Base-by-base conservation (phyloP, 768 basidiomycete species). In the Lyophyllum decastes region DNA sequence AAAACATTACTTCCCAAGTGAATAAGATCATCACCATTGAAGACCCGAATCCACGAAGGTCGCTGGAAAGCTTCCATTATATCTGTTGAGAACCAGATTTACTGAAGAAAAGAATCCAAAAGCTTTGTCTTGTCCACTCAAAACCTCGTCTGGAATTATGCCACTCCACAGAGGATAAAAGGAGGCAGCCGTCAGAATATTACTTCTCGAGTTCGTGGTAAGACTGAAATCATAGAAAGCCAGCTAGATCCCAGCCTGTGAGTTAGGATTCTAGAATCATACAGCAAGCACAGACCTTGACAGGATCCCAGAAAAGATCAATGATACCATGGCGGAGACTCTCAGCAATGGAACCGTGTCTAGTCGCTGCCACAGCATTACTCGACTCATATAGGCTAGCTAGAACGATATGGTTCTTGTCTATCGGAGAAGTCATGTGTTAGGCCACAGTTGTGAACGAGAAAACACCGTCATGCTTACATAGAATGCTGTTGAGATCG, bases 191-290 rank as follows among this genome's bases (percentile, higher is more conserved):
- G 84, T 84, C 75, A 88, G 94, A 30, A 92, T 67, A 49, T 64
- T 71, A 64, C 84, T 87, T 52, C 89, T 84, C 14, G 82, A 66
- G 48, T 87, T 85, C 2, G 86, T 80, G 8, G 84, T 87, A 41
- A 88, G 70, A 69, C 93, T 92, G 73, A 90, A 97, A 71, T 96
- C 95, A 65, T 95, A 95, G 73, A 95, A 96, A 0, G 89, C 88
- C n/a, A 93, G 77, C 76, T 79, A 47, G 14, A 26, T 40, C 3
- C 40, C 49, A 24, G n/a, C n/a, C n/a, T n/a, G 54, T 12, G 14
- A 45, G 38, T 40, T n/a, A n/a, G n/a, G n/a, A n/a, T n/a, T 2
- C 26, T 44, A 34, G 16, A 44, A 30, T 47, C 14, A 25, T 26
- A 22, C 2, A 43, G 12, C 8, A 5, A 38, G 27, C 54, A 52